Base-by-base conservation (phyloP, 1,139 yeast species). In the Komagataea norvegica region DNA sequence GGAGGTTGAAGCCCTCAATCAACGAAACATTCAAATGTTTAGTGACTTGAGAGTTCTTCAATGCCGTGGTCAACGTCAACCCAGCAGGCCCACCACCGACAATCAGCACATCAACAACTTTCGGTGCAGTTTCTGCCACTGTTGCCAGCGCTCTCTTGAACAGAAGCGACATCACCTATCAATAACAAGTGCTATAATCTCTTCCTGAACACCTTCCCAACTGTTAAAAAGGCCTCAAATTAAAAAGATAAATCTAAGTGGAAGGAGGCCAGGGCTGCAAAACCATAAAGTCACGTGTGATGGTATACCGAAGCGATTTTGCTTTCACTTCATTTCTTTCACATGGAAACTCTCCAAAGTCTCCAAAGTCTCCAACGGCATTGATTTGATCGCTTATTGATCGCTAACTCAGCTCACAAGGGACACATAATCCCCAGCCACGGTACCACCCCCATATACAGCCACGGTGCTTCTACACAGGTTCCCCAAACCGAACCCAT, bases 81-180 rank as follows among this genome's bases (percentile, higher is more conserved):
- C 99, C 99, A 0, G 98, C 97, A 1, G 97, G 96, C 0, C 99
- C 99, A 6, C 95, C 98, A 19, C 99, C 99, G 33, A 93, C 84
- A 41, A 91, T 83, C 10, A 86, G 80, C 18, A 93, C 77, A 58
- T 91, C 99, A 20, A 51, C 56, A 5, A 44, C 30, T 33, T 49
- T 49, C 2, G 44, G 44, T 1, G 34, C 17, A 17, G 25, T 25
- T 19, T 44, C 46, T 1, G 44, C 38, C 2, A 47, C 57, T 1
- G 60, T 58, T 1, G 67, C 59, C 17, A 62, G 38, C 7, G 54
- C 42, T 37, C 67, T 55, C 41, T 43, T 59, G 34, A 56, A 49
- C 33, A 46, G 1, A 6, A 44, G 33, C 3, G 49, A 45, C 49
- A 46, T 49, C 19, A 11, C 14, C n/a, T n/a, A n/a, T n/a, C n/a